phyloP scores from a whole-genome alignment of 495 filamentous ascomycete species.

The Cercophora scortea region DNA sequence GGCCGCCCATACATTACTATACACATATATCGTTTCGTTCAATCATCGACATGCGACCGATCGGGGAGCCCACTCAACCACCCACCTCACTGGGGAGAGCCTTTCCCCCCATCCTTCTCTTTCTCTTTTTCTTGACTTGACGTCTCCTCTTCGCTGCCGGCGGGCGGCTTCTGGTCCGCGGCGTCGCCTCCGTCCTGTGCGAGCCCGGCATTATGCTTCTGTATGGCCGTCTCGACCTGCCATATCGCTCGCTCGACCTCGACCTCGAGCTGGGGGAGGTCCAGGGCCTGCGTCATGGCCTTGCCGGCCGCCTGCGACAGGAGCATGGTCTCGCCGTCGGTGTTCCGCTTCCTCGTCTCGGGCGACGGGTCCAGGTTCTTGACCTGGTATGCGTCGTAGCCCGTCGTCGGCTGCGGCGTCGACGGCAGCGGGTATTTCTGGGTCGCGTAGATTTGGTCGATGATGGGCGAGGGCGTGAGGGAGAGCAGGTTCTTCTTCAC shows the following conservation, averaged over 20 bases:
- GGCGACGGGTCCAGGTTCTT: conserved; percentile 17
- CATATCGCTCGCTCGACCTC: conserved; percentile 85
- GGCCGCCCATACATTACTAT: too few relatives aligned
- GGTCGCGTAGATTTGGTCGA: conserved; percentile 66
- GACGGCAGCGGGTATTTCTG: conserved; percentile 21
- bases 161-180: conserved; percentile 3
- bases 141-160: not conserved
- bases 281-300: conserved; percentile 60
- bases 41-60: too few relatives aligned
- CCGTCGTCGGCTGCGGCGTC: conserved; percentile 19
- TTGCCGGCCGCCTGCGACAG: conserved; percentile 52
- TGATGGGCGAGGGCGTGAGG: conserved; percentile 48
- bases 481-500: conserved; percentile 61
- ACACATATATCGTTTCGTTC: too few relatives aligned
- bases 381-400: conserved; percentile 1
- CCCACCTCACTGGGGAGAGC: too few relatives aligned
- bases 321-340: conserved; percentile 48
- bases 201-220: conserved; percentile 38
- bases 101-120: too few relatives aligned
- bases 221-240: conserved; percentile 68
- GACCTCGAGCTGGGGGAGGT: conserved; percentile 73
- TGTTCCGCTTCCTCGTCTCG: conserved; percentile 18
- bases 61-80: too few relatives aligned
- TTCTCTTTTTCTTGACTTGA: conserved; percentile 11
- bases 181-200: conserved; percentile 4